These are phyloP conservation scores for Kurtzmaniella quercitrusa DNA, from an alignment of 1,139 yeast species.

Conservation along the genomic window DNA sequence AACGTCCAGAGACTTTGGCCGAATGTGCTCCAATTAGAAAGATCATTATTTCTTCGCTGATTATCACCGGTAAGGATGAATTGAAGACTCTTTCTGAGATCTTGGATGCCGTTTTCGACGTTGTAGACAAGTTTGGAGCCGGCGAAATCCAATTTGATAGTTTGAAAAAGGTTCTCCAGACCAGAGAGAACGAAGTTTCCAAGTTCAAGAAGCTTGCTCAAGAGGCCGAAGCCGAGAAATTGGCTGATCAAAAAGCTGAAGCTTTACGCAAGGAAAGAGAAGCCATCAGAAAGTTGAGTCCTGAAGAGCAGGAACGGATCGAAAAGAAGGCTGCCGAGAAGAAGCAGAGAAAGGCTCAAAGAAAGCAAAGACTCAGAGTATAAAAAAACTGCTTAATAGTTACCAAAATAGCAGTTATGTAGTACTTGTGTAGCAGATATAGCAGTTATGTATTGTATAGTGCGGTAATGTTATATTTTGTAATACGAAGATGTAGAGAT, in stretches of 20 bases:
- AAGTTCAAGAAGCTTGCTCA: slow-evolving; percentile 60
- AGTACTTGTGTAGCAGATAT: no score
- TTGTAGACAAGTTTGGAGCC: slow-evolving; percentile 50
- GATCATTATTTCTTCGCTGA: slow-evolving; percentile 46
- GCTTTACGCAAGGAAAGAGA: slow-evolving; percentile 61
- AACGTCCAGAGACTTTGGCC: slow-evolving; percentile 54
- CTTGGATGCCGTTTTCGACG: slow-evolving; percentile 46
- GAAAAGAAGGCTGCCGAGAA: slow-evolving; percentile 59
- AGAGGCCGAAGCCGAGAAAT: slow-evolving; percentile 59
- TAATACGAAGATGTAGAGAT: no score
- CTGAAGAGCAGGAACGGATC: slow-evolving; percentile 70
- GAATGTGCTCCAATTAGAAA: slow-evolving; percentile 55
- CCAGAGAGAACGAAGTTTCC: slow-evolving; percentile 66
- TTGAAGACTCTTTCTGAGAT: slow-evolving; percentile 44
- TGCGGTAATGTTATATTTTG: background rate
- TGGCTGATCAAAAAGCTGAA: slow-evolving; percentile 65
- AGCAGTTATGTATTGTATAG: no score
- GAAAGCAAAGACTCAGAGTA: slow-evolving; percentile 34
- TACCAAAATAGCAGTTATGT: no score
- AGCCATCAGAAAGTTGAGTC: slow-evolving; percentile 50
- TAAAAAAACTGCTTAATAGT: no score
- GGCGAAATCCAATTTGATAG: slow-evolving; percentile 57
- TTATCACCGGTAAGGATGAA: slow-evolving; percentile 44
- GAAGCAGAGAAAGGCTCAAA: slow-evolving; percentile 39
- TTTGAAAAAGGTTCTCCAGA: slow-evolving; percentile 65